These are phyloP conservation scores for Solanum piurae DNA, from an alignment of 257 asterid species.

Conservation along the genomic window DNA sequence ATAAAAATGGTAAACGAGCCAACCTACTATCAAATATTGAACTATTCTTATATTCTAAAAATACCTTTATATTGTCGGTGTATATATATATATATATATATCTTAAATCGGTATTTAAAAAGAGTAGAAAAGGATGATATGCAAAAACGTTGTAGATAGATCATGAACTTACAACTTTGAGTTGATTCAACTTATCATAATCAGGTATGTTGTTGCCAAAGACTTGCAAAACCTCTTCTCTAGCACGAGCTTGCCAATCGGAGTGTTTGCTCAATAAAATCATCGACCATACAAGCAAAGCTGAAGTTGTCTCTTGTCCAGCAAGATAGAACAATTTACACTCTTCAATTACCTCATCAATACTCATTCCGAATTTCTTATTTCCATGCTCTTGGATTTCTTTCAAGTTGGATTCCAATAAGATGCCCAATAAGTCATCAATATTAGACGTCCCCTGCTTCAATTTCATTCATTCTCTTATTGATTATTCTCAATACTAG, in stretches of 20 bases:
- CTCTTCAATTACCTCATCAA: constrained; percentile 11
- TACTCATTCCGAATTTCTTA: constrained; percentile 9
- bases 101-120: background rate
- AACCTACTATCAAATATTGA: background rate
- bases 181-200: constrained; percentile 7
- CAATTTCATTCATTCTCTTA: constrained; percentile 3
- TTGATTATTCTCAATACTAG: background rate
- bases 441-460: background rate
- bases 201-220: constrained; percentile 3
- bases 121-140: background rate
- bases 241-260: constrained; percentile 16
- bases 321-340: constrained; percentile 21
- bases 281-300: constrained; percentile 14
- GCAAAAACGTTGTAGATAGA: background rate
- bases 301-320: constrained; percentile 18
- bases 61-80: background rate
- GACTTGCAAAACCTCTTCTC: constrained; percentile 8
- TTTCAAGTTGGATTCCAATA: constrained; percentile 10
- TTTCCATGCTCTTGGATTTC: background rate
- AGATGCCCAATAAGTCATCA: constrained; percentile 8
- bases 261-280: constrained; percentile 2
- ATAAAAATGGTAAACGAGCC: background rate
- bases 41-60: background rate
- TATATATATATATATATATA: background rate
- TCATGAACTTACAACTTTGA: constrained; percentile 13